Conservation (phyloP, 1,284 basidiomycete species). For the Fomitopsis pinicola region DNA sequence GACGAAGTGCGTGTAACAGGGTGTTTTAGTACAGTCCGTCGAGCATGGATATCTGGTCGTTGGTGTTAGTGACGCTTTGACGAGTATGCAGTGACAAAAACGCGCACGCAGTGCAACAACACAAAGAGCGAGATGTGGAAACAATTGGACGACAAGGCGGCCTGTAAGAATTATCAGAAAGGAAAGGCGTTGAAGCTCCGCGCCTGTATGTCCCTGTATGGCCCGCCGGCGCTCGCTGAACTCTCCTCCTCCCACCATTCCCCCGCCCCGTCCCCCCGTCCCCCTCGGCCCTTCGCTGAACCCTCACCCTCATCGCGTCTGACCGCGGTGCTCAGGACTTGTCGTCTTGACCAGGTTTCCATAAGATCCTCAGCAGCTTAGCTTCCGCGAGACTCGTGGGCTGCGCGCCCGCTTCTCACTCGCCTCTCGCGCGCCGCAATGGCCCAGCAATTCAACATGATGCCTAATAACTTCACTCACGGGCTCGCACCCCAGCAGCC, state of each 20-base stretch:
- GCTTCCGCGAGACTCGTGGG: conserved; percentile 7
- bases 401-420: conserved; percentile 13
- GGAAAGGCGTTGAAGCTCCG: conserved; percentile 18
- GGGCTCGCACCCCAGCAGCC: conserved; percentile 40
- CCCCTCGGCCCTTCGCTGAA: conserved; percentile 15
- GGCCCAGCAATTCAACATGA: conserved; percentile 16
- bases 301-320: conserved; percentile 12
- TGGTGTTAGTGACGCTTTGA: not conserved
- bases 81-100: too few relatives aligned
- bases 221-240: conserved; percentile 16
- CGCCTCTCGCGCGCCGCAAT: conserved; percentile 13
- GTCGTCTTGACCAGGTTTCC: conserved; percentile 24
- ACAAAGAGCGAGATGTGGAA: not conserved
- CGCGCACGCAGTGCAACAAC: not conserved
- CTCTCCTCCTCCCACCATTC: conserved; percentile 27
- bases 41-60: too few relatives aligned
- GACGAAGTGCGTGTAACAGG: not conserved
- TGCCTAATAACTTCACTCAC: conserved; percentile 37
- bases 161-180: not conserved
- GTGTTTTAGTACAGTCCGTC: not conserved
- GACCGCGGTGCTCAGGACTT: conserved; percentile 1
- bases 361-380: conserved; percentile 7
- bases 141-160: not conserved
- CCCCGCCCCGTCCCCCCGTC: conserved; percentile 17
- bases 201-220: conserved; percentile 23